Evolutionary conservation across 1,284 basidiomycete genomes (phyloP), one percentile per base, ranked within the genome.

Genomic region (Marasmius oreades): DNA sequence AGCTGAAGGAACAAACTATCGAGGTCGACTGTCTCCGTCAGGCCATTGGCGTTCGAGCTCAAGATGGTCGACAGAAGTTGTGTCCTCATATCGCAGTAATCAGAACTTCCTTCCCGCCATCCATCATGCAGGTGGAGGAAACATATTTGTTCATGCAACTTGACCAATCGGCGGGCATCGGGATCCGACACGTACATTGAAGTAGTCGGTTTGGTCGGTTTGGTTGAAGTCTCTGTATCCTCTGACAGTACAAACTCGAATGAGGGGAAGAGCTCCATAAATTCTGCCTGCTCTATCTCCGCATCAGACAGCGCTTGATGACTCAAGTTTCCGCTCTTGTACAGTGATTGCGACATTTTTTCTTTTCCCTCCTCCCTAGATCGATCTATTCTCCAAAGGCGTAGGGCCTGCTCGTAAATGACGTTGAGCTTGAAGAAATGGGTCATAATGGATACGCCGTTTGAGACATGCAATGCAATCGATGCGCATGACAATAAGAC

Each of bases 371-470:
- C 79, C 59, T 88, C 85, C 58, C 83, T 84, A 26, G 86, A 83
- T 42, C 86, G 83, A 65, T 97, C 91, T 34, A 89, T 84, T 33
- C 85, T 78, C 95, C 95, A 98, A 7, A 96, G 78, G 20, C 85
- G 79, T 56, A 87, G 81, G 1, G 88, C 77, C 63, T 89, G 85
- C 56, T 93, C 88, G 64, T 93, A 95, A 7, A 80, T 68, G 2
- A 66, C 66, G 45, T 82, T 76, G 16, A 92, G 50, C 4, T 62
- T 50, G 16, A 61, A 55, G 5, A 77, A 63, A 44, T 70, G 62
- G 4, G 65, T 59, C 11, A 64, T 62, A 11, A 70, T 53, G 51
- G 66, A 68, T n/a, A 73, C 63, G 2, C 74, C 73, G 0, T 73
- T 56, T 22, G 69, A 62, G n/a, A 67, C 70, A 53, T 84, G 76